Evolutionary conservation across 495 filamentous ascomycete genomes (phyloP), one percentile per base, ranked within the genome.

Genomic region (Hypoxylon lienhwacheense): DNA sequence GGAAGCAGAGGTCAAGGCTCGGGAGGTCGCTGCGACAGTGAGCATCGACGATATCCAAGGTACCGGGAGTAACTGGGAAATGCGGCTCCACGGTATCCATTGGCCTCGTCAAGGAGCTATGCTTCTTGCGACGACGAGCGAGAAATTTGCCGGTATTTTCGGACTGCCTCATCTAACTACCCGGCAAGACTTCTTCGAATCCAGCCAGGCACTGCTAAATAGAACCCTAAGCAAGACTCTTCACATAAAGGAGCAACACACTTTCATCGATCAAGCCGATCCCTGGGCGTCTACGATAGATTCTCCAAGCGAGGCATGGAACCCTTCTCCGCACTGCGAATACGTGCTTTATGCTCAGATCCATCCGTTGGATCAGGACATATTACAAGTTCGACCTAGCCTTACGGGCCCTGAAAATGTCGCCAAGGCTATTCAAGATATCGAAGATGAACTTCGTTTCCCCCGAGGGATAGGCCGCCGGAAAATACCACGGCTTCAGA

Each of bases 81-180:
- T 95, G 66, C 78, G 78, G 17, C 69, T 96, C 29, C 81, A 87
- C 61, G 93, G 93, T 14, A 79, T 93, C 3, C 91, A 97, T 73
- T 92, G 88, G 73, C 83, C 85, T 19, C 74, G 80, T 19, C 78
- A 83, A 36, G 93, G 93, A 2, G 77, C 80, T 4, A 84, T 95
- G 32, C 69, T 97, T 11, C 67, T 97, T 43, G 88, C 84, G 5
- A 97, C 93, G 0, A 89, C 91, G 8, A 95, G 88, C 63, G 88
- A 95, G 66, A 96, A 95, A 72, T 97, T 91, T 66, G 79, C 85
- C 15, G 93, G 93, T 28, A 81, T 97, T 22, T 95, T 96, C 65
- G 83, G 85, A 16, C 70, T 97, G 51, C 91, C 93, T 15, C 90
- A 97, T 70, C 81, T 98, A 21, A 74, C 85, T 5, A 77, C 88